These are phyloP conservation scores for Arachnomyces sp. DNA, from an alignment of 2,329 filamentous ascomycete species.

Conservation along the genomic window DNA sequence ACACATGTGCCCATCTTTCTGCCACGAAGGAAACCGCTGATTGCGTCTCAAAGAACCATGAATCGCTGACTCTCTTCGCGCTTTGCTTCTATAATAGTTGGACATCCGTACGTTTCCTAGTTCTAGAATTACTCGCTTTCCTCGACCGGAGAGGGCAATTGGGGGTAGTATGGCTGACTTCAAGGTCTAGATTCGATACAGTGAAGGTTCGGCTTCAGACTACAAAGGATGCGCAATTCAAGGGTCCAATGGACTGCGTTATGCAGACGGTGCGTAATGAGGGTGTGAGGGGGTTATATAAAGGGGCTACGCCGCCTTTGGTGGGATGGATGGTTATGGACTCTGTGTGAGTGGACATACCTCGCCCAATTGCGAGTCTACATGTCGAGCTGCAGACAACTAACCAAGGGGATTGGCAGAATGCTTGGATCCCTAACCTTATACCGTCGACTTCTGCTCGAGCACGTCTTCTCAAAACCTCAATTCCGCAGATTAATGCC, in stretches of 20 bases:
- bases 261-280: slow-evolving; percentile 78
- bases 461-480: slow-evolving; percentile 63
- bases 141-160: too few relatives aligned
- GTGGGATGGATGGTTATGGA: slow-evolving; percentile 99
- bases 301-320: slow-evolving; percentile 83
- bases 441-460: slow-evolving; percentile 75
- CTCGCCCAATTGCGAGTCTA: not conserved
- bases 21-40: not conserved
- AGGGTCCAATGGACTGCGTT: slow-evolving; percentile 77
- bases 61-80: slow-evolving; percentile 7
- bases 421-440: slow-evolving; percentile 90
- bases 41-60: not conserved
- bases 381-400: slow-evolving; percentile 1
- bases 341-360: slow-evolving; percentile 49
- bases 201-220: slow-evolving; percentile 95
- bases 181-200: slow-evolving; percentile 66
- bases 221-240: slow-evolving; percentile 66
- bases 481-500: slow-evolving; percentile 29
- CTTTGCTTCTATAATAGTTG: slow-evolving; percentile 33
- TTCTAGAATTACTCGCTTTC: too few relatives aligned
- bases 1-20: not conserved
- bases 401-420: slow-evolving; percentile 18
- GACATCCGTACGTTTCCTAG: slow-evolving; percentile 48
- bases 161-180: slow-evolving; percentile 2
- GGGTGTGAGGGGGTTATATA: slow-evolving; percentile 79